phyloP scores from a whole-genome alignment of 2,329 filamentous ascomycete species.

The Talaromyces sp. region DNA sequence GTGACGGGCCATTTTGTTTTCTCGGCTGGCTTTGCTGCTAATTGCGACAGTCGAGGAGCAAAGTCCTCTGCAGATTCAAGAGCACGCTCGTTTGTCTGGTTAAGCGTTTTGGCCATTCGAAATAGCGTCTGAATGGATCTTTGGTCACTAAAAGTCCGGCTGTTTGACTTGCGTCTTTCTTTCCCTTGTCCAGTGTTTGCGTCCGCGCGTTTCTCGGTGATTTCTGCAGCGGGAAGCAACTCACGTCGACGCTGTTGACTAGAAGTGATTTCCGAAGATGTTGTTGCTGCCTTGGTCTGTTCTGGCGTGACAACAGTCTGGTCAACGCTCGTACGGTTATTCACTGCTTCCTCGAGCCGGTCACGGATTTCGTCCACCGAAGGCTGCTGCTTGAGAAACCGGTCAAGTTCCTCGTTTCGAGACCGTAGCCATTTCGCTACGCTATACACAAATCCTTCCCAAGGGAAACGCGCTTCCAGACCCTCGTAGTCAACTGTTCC shows the following conservation, averaged over 20 bases:
- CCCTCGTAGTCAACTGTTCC: constrained; percentile 37
- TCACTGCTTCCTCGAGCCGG: constrained; percentile 14
- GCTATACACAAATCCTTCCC: constrained; percentile 43
- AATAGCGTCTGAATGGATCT: not conserved
- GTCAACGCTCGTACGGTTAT: constrained; percentile 4
- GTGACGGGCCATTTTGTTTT: constrained; percentile 1
- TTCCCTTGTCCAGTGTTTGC: constrained; percentile 12
- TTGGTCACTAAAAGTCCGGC: not conserved
- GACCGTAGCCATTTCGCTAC: constrained; percentile 43
- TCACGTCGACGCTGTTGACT: constrained; percentile 6
- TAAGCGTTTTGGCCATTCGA: not conserved
- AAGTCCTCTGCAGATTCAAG: not conserved
- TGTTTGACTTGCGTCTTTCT: not conserved
- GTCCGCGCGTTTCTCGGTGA: constrained; percentile 13
- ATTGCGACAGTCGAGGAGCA: constrained; percentile 1
- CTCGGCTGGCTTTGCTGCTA: constrained; percentile 5
- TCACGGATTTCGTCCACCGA: constrained; percentile 30
- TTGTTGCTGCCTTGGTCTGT: not conserved
- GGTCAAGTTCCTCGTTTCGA: constrained; percentile 42
- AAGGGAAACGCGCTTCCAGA: constrained; percentile 44
- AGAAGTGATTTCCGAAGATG: not conserved
- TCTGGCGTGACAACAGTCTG: not conserved
- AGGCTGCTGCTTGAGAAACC: constrained; percentile 37
- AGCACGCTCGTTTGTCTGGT: not conserved
- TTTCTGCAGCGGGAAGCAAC: constrained; percentile 10